A percentile compares a stretch with the other conserved stretches of the same genome.
phyloP scores from a whole-genome alignment of 2,329 filamentous ascomycete species.

The Lachnellula suecica region DNA sequence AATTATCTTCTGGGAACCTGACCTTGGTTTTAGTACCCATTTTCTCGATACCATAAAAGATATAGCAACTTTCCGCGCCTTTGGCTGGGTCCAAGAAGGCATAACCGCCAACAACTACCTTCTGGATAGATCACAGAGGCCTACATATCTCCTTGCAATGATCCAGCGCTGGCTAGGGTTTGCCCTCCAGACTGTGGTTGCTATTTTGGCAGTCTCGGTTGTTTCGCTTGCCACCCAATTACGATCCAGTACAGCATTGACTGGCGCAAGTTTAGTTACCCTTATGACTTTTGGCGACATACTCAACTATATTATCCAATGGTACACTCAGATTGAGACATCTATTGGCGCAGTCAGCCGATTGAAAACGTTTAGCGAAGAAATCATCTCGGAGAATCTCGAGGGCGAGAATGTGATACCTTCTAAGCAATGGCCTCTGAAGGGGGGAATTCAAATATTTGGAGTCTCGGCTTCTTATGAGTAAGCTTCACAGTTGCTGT shows the following conservation, averaged over 20 bases:
- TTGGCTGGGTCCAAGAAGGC: slow-evolving; percentile 2
- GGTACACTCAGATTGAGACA: slow-evolving; percentile 57
- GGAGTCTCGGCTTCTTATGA: slow-evolving; percentile 13
- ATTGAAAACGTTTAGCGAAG: slow-evolving; percentile 50
- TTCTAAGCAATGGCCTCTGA: slow-evolving; percentile 5
- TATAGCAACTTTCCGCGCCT: slow-evolving; percentile 7
- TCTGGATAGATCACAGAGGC: slow-evolving; percentile 50
- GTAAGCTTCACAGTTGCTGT: background rate
- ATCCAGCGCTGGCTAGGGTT: slow-evolving; percentile 46
- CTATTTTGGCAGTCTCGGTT: slow-evolving; percentile 25
- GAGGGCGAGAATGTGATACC: slow-evolving; percentile 30
- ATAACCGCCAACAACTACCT: background rate
- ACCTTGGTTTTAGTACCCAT: slow-evolving; percentile 4
- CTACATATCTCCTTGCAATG: slow-evolving; percentile 43
- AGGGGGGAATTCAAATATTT: slow-evolving; percentile 5
- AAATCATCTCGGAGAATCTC: slow-evolving; percentile 38
- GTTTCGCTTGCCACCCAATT: slow-evolving; percentile 6
- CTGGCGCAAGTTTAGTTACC: slow-evolving; percentile 35
- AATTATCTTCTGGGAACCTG: background rate
- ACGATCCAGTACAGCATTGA: slow-evolving; percentile 1
- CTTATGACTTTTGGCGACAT: slow-evolving; percentile 32
- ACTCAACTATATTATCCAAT: slow-evolving; percentile 41
- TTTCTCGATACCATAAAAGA: slow-evolving; percentile 9
- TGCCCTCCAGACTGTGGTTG: slow-evolving; percentile 43
- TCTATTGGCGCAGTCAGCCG: slow-evolving; percentile 55